These are phyloP conservation scores for Gillenia trifoliata DNA, from an alignment of 306 rosid species.

Conservation along the genomic window DNA sequence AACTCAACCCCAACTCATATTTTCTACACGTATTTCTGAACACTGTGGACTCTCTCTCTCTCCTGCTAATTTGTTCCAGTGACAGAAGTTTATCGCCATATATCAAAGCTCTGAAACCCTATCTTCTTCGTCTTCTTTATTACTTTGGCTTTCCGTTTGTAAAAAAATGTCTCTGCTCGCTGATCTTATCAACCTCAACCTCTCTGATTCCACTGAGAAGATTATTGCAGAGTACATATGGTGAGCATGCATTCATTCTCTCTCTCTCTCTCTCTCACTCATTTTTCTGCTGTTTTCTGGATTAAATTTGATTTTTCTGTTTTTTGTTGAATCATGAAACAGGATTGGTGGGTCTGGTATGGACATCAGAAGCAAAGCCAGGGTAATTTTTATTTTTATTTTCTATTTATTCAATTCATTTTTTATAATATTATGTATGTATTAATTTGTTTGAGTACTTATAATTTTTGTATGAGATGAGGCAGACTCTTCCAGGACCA, in stretches of 20 bases:
- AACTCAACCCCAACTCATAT: background rate
- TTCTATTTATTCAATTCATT: background rate
- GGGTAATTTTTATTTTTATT: conserved; percentile 26
- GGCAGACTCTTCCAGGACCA: conserved; percentile 54
- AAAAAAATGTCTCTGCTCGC: background rate
- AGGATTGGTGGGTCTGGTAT: conserved; percentile 78
- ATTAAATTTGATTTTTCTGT: background rate
- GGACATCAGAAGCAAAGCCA: conserved; percentile 67
- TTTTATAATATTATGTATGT: background rate
- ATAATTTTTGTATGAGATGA: background rate
- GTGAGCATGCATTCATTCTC: conserved; percentile 25
- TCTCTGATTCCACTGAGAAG: conserved; percentile 38
- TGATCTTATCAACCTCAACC: conserved; percentile 47
- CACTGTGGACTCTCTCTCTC: background rate
- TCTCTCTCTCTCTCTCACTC: background rate
- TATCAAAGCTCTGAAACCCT: no score
- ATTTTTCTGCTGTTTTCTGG: background rate
- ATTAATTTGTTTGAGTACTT: background rate
- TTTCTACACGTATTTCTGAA: background rate
- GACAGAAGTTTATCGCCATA: no score
- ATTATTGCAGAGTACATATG: conserved; percentile 69
- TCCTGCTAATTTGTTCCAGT: background rate
- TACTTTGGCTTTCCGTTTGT: background rate
- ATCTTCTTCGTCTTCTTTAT: background rate
- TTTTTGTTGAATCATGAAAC: background rate